Percentiles rank a stretch among this genome's conserved stretches.
Evolutionary conservation across 1,139 yeast species (phyloP).

Genomic region (Taphrina communis): DNA sequence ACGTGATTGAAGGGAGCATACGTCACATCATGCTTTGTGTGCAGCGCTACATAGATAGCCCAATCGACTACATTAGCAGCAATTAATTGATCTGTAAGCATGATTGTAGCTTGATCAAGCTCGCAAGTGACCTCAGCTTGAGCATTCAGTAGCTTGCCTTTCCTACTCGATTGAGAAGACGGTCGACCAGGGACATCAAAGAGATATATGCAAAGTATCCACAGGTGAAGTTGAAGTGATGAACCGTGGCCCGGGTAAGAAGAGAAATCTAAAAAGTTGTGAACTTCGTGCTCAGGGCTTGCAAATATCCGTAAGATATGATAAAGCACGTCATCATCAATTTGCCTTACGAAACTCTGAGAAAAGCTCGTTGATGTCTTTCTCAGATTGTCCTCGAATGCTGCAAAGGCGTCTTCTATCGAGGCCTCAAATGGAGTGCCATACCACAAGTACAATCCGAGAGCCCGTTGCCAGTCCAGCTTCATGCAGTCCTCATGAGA

Average conservation of each 20-base stretch:
- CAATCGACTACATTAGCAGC: slow-evolving; percentile 58
- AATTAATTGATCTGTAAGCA: slow-evolving; percentile 58
- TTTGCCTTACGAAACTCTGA: background rate
- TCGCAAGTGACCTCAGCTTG: background rate
- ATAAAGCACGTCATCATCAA: background rate
- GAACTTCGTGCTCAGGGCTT: background rate
- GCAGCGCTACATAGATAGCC: slow-evolving; percentile 66
- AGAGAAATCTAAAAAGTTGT: background rate
- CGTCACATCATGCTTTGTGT: slow-evolving; percentile 57
- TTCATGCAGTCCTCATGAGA: slow-evolving; percentile 49
- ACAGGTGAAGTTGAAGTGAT: background rate
- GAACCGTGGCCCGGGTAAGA: background rate
- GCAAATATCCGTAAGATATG: background rate
- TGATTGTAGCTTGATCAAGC: slow-evolving; percentile 45
- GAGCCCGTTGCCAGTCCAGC: slow-evolving; percentile 69
- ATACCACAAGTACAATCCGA: slow-evolving; percentile 67
- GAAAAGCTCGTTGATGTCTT: background rate
- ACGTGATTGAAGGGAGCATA: slow-evolving; percentile 56
- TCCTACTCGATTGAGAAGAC: background rate
- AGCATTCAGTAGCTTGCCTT: background rate
- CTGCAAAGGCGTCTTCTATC: slow-evolving; percentile 53
- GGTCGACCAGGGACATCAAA: slow-evolving; percentile 42
- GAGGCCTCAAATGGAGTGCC: slow-evolving; percentile 53
- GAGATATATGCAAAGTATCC: slow-evolving; percentile 8
- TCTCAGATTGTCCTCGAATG: slow-evolving; percentile 47